These are phyloP conservation scores for Papiliotrema fonsecae DNA, from an alignment of 1,284 basidiomycete genomes.

Conservation along the genomic window DNA sequence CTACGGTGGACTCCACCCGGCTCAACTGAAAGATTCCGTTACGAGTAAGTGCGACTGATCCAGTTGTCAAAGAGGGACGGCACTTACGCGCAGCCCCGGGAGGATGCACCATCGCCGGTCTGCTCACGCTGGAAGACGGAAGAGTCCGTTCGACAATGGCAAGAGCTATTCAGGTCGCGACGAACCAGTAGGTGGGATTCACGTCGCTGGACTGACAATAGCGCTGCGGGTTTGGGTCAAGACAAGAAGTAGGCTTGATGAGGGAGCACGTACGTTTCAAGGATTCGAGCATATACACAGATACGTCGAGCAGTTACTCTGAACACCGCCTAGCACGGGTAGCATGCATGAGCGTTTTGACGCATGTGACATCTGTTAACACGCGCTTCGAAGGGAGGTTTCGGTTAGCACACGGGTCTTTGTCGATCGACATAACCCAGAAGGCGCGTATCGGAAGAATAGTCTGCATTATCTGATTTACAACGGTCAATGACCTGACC, in stretches of 20 bases:
- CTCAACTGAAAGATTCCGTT: constrained; percentile 94
- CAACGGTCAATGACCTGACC: too few species aligned
- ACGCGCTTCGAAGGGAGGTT: too few species aligned
- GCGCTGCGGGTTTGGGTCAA: constrained; percentile 46
- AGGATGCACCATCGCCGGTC: constrained; percentile 95
- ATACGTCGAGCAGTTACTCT: too few species aligned
- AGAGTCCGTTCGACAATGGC: constrained; percentile 91
- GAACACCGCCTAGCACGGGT: too few species aligned
- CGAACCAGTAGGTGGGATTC: constrained; percentile 56
- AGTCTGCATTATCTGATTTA: too few species aligned
- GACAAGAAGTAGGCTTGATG: constrained; percentile 31
- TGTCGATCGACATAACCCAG: too few species aligned
- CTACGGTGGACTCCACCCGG: constrained; percentile 81
- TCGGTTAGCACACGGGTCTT: too few species aligned
- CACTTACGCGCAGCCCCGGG: constrained; percentile 67
- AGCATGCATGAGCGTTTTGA: too few species aligned
- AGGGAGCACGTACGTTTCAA: too few species aligned
- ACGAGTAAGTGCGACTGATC: constrained; percentile 63
- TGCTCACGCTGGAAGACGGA: constrained; percentile 93
- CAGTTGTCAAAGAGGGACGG: background rate
- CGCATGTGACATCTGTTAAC: too few species aligned
- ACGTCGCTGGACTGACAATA: constrained; percentile 12
- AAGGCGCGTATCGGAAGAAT: too few species aligned
- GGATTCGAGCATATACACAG: too few species aligned
- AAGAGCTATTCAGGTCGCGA: constrained; percentile 88